Percentiles rank a stretch among this genome's conserved stretches.
phyloP scores from a whole-genome alignment of 2,329 filamentous ascomycete species.

The Scedosporium aurantiacum region DNA sequence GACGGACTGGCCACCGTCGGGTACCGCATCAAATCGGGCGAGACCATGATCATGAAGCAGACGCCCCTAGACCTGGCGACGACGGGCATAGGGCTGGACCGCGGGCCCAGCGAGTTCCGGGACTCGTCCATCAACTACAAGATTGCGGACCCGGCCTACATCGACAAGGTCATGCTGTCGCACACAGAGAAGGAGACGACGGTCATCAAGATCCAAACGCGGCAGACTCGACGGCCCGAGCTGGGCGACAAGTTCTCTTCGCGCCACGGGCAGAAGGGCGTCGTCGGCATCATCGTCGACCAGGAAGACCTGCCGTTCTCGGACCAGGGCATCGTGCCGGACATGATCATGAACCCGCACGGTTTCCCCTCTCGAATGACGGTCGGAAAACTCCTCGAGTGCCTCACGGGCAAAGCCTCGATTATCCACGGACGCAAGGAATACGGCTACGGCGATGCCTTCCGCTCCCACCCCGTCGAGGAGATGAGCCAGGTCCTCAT shows the following conservation, averaged over 20 bases:
- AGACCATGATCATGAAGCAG: constrained; percentile 86
- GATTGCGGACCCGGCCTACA: constrained; percentile 73
- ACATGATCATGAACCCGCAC: constrained; percentile 99
- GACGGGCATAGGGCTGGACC: constrained; percentile 58
- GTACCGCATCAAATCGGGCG: constrained; percentile 62
- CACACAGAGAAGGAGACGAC: constrained; percentile 77
- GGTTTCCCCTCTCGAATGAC: constrained; percentile 99
- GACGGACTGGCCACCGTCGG: constrained; percentile 87
- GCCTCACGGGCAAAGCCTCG: constrained; percentile 87
- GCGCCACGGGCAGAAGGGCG: constrained; percentile 95
- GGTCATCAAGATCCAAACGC: constrained; percentile 85
- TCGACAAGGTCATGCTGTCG: constrained; percentile 93
- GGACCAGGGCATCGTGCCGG: constrained; percentile 80
- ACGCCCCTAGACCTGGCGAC: constrained; percentile 68
- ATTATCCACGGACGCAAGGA: constrained; percentile 75
- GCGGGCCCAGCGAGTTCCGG: constrained; percentile 51
- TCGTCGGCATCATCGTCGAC: constrained; percentile 90
- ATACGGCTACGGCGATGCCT: constrained; percentile 69
- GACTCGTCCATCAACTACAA: constrained; percentile 68
- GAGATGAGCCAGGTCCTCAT: constrained; percentile 82
- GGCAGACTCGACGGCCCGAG: constrained; percentile 92
- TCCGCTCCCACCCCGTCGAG: constrained; percentile 77
- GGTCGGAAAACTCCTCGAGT: constrained; percentile 93
- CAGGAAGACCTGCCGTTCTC: constrained; percentile 97
- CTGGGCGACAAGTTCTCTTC: constrained; percentile 98